Conservation (phyloP, 148 eudicot genomes). For the Gaultheria prostrata region DNA sequence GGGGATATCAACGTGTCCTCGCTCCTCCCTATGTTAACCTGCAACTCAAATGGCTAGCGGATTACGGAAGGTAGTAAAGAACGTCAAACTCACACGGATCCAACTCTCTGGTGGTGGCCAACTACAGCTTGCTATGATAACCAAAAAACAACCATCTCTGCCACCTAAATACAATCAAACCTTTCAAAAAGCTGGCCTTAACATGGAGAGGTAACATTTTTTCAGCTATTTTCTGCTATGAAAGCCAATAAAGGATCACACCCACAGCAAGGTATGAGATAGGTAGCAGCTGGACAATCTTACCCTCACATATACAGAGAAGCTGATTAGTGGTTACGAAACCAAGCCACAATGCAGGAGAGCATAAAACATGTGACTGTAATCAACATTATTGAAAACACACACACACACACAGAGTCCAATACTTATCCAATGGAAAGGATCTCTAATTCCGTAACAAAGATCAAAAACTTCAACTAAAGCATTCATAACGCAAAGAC, state of each 20-base stretch:
- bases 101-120: neutral
- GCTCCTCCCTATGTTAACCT: neutral
- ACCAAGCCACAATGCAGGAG: neutral
- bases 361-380: neutral
- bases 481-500: neutral
- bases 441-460: neutral
- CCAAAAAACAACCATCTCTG: neutral
- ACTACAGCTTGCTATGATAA: neutral
- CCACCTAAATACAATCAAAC: neutral
- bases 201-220: neutral
- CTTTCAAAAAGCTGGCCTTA: slow-evolving; percentile 2
- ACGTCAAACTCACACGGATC: neutral
- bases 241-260: neutral
- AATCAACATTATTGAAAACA: neutral
- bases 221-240: neutral
- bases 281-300: neutral
- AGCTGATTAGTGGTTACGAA: neutral
- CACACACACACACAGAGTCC: neutral
- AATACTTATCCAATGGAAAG: neutral
- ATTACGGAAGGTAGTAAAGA: neutral
- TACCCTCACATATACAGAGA: neutral
- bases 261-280: neutral
- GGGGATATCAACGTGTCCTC: neutral
- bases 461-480: slow-evolving; percentile 1
- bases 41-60: neutral